Evolutionary conservation across 1,139 yeast genomes (phyloP), one percentile per base, ranked within the genome.

Genomic region (Pichia sorboxylosa): DNA sequence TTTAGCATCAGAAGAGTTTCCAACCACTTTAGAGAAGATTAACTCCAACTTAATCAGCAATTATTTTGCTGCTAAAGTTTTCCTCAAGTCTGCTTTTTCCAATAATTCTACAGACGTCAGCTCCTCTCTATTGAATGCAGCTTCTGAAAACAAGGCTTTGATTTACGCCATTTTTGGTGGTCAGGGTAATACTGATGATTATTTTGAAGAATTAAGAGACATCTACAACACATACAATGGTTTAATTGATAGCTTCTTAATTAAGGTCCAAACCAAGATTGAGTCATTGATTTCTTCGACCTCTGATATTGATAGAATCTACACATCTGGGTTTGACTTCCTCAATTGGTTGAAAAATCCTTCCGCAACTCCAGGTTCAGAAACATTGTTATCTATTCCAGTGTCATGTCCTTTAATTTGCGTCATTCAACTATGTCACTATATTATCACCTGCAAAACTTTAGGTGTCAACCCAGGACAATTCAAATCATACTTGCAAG

Each of bases 181-280:
- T 51, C 99, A 90, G 66, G 99, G 99, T 62, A 87, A 84, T 63
- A 78, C 94, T 32, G 97, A 92, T 54, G 97, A 90, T 55, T 90
- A 85, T 65, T 90, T 90, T 52, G 96, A 87, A 54, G 99, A 92
- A 64, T 73, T 90, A 54, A 76, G 94, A 57, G 94, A 85, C 46
- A 59, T 85, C 40, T 78, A 81, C 64, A 64, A 71, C 43, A 66
- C 76, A 40, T 90, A 92, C 64, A 68, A 76, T 45, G 83, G 82
- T 20, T 66, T 90, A 42, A 64, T 85, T 39, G 61, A 70, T 28
- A 92, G 81, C 48, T 73, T 87, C 47, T 66, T 90, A 47, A 62
- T 64, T 41, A 67, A 74, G 44, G 71, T 84, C 40, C 84, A 92
- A 44, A 62, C 67, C 23, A 73, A 73, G 46, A 70, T 90, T 50